Conservation (phyloP, 495 filamentous ascomycete species). For the Delitschia confertaspora region DNA sequence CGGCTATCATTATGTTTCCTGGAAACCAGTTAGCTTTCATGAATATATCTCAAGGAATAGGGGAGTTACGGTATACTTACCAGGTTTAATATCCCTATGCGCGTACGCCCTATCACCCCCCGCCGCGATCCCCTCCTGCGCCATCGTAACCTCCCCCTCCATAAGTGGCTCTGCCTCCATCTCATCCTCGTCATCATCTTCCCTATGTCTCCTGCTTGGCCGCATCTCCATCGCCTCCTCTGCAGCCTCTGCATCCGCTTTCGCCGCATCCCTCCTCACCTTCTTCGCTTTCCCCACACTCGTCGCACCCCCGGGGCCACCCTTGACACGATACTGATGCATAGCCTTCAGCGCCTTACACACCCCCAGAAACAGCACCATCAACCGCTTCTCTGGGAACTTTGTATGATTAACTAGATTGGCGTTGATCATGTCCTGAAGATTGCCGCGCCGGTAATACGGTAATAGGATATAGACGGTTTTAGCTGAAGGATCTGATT, state of each 20-base stretch:
- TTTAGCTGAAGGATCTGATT: slow-evolving; percentile 59
- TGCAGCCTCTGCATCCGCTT: slow-evolving; percentile 51
- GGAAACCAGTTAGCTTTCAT: slow-evolving; percentile 20
- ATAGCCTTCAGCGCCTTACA: slow-evolving; percentile 80
- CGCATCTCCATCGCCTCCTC: slow-evolving; percentile 48
- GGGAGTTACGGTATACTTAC: slow-evolving; percentile 37
- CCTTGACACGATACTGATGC: slow-evolving; percentile 73
- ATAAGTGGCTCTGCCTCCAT: slow-evolving; percentile 72
- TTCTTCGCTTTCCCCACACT: slow-evolving; percentile 50
- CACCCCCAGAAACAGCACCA: slow-evolving; percentile 86
- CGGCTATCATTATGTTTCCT: slow-evolving; percentile 96
- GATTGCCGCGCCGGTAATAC: slow-evolving; percentile 87
- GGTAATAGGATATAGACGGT: slow-evolving; percentile 94
- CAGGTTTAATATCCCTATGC: slow-evolving; percentile 95
- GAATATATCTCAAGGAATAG: background rate
- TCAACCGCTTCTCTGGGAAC: slow-evolving; percentile 80
- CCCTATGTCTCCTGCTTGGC: slow-evolving; percentile 29
- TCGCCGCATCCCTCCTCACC: slow-evolving; percentile 50
- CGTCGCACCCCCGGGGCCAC: slow-evolving; percentile 43
- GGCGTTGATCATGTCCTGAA: slow-evolving; percentile 97
- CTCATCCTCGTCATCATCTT: slow-evolving; percentile 55
- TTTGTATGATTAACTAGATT: slow-evolving; percentile 94
- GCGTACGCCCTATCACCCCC: slow-evolving; percentile 76
- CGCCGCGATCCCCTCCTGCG: slow-evolving; percentile 61
- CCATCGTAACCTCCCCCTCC: slow-evolving; percentile 67